Evolutionary conservation across 768 basidiomycete species (phyloP), one percentile per base, ranked within the genome.

Genomic region (Podaxis rugospora): DNA sequence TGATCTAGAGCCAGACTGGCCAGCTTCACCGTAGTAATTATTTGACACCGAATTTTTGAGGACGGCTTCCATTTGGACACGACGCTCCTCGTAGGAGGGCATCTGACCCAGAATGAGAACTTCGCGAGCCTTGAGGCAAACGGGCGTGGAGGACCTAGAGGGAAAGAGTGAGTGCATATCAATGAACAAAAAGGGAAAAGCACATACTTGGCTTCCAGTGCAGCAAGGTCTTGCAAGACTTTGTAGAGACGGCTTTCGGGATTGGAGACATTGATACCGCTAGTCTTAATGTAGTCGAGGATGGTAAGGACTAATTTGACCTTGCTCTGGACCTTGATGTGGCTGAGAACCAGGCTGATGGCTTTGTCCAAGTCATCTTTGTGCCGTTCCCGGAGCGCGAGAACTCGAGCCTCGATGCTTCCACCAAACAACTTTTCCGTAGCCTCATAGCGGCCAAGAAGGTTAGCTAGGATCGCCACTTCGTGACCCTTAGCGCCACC

Each of bases 21-120:
- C 23, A 51, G 32, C 55, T 62, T 97, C 95, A 63, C 96, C 97
- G 68, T 99, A 98, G 68, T 87, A 89, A 65, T 87, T 90, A 59
- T 87, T 89, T 16, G 87, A 86, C 55, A 97, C 91, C 0, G 97
- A 91, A 27, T 88, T 83, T 74, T 90, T 93, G 51, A 99, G 82
- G 56, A 99, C 89, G 27, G 87, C 80, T 77, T 97, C 95, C 92
- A 99, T 96, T 73, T 99, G 97, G 27, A 85, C 78, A 44, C 88
- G 79, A 61, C 97, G 90, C 72, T 98, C 97, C 69, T 98, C 95
- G 70, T 93, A 96, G 13, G 95, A 96, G 4, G 97, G 97, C 85
- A 99, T 90, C 72, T 96, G 93, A 51, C 92, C 93, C 35, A 93
- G 82, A 68, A 99, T 98, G 51, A 98, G 83, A 5, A 97, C 97